Evolutionary conservation across 768 basidiomycete genomes (phyloP).

Genomic region (Clathrus columnatus): DNA sequence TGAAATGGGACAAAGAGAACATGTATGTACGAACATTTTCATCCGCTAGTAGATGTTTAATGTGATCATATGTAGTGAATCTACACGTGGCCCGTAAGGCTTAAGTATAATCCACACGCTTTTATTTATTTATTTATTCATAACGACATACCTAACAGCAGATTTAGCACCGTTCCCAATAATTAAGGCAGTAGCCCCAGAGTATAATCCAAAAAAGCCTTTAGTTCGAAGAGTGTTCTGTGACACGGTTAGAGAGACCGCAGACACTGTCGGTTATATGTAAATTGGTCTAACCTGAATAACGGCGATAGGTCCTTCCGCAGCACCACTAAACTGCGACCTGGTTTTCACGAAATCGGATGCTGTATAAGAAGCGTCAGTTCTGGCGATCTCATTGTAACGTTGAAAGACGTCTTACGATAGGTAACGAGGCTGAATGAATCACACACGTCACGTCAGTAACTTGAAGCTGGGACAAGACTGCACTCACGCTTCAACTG

Average conservation of each 20-base stretch:
- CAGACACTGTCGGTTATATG: constrained; percentile 22
- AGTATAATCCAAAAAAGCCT: constrained; percentile 80
- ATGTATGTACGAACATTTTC: constrained; percentile 63
- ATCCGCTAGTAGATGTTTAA: constrained; percentile 79
- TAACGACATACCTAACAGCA: constrained; percentile 58
- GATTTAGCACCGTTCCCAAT: constrained; percentile 94
- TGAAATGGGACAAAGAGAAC: not conserved
- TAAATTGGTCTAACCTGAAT: constrained; percentile 1
- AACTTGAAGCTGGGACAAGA: not conserved
- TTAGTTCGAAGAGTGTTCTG: constrained; percentile 64
- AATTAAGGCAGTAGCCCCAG: constrained; percentile 80
- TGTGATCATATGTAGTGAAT: constrained; percentile 90
- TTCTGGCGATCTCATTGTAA: not conserved
- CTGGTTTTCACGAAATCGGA: constrained; percentile 90
- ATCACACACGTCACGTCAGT: constrained; percentile 28
- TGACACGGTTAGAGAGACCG: constrained; percentile 10
- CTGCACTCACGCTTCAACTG: constrained; percentile 71
- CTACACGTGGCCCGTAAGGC: not conserved
- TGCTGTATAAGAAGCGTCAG: not conserved
- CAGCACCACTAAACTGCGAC: constrained; percentile 71
- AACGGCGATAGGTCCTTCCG: constrained; percentile 11
- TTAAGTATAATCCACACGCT: not conserved
- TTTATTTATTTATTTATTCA: too few relatives aligned
- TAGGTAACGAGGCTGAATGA: constrained; percentile 72
- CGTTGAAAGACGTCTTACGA: constrained; percentile 35